Evolutionary conservation across 2,329 filamentous ascomycete species (phyloP).

Genomic region (Arthrobotrys entomopaga): DNA sequence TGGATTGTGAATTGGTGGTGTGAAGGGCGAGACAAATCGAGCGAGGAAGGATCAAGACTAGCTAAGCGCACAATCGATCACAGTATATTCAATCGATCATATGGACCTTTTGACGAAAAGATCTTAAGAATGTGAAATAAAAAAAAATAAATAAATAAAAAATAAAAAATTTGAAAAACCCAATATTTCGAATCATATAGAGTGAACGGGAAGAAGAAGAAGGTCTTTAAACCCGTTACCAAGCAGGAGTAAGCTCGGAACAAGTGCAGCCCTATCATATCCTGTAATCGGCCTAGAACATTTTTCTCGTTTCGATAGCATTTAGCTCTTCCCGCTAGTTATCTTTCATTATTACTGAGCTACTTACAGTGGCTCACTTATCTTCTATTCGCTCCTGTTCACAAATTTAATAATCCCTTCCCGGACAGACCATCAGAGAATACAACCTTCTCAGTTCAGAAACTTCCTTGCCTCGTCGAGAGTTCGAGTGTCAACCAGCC

Average conservation of each 20-base stretch:
- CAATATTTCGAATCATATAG: neutral
- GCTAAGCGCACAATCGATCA: neutral
- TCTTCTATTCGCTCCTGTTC: too few relatives aligned
- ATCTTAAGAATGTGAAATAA: constrained; percentile 16
- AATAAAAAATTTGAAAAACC: neutral
- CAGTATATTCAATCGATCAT: constrained; percentile 10
- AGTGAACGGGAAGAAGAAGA: neutral
- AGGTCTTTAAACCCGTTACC: neutral
- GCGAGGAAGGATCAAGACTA: neutral
- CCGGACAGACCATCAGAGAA: constrained; percentile 1
- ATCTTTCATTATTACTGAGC: too few relatives aligned
- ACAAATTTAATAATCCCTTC: neutral
- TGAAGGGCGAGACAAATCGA: constrained; percentile 44
- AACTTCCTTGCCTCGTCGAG: constrained; percentile 14
- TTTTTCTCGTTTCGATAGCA: too few relatives aligned
- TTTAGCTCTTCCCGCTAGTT: too few relatives aligned
- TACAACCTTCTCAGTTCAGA: constrained; percentile 46
- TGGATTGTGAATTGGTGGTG: neutral
- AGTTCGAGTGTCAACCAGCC: constrained; percentile 1
- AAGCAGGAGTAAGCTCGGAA: too few relatives aligned
- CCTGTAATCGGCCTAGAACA: neutral
- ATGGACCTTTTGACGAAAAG: constrained; percentile 1
- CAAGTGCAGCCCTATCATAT: constrained; percentile 4
- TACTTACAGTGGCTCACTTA: too few relatives aligned
- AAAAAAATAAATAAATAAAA: constrained; percentile 22